Conservation (phyloP, 164 flowering plant genomes). For the Dillenia suffruticosa region DNA sequence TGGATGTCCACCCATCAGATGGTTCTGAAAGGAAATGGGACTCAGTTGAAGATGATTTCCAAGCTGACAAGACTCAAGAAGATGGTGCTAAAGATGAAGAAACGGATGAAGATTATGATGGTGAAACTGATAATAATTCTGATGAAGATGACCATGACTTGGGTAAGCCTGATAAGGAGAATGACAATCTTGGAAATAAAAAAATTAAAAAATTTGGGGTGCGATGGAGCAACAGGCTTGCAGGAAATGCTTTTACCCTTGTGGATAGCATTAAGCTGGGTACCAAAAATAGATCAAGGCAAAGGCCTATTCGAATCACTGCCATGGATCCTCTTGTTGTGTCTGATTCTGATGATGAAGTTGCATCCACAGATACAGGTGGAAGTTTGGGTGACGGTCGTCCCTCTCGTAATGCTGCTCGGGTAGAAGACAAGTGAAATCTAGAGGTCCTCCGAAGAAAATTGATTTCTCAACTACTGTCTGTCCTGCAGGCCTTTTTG, state of each 20-base stretch:
- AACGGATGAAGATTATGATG: slow-evolving; percentile 19
- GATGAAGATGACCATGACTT: slow-evolving; percentile 4
- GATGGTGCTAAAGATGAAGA: slow-evolving; percentile 12
- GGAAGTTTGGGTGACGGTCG: not conserved
- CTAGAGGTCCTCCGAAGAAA: not conserved
- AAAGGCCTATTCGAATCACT: slow-evolving; percentile 31
- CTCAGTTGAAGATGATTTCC: slow-evolving; percentile 5
- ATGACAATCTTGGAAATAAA: slow-evolving; percentile 1
- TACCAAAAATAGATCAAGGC: slow-evolving; percentile 31
- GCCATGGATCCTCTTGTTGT: slow-evolving; percentile 16
- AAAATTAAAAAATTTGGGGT: slow-evolving; percentile 9
- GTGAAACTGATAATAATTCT: slow-evolving; percentile 4
- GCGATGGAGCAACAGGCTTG: slow-evolving; percentile 32
- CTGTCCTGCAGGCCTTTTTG: too few relatives aligned
- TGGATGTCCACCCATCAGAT: slow-evolving; percentile 5
- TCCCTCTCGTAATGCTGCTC: not conserved
- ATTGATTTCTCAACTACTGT: too few relatives aligned
- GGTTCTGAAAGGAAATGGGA: slow-evolving; percentile 1
- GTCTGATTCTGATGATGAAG: slow-evolving; percentile 38
- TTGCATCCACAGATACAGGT: not conserved
- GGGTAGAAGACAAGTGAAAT: not conserved
- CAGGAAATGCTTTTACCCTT: slow-evolving; percentile 11
- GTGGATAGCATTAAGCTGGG: slow-evolving; percentile 7
- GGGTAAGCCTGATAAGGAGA: slow-evolving; percentile 15
- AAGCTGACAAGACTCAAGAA: slow-evolving; percentile 3